A percentile compares a stretch with the other conserved stretches of the same genome.
Conservation (phyloP, 2,329 filamentous ascomycete genomes). For the Thielaviopsis populi region DNA sequence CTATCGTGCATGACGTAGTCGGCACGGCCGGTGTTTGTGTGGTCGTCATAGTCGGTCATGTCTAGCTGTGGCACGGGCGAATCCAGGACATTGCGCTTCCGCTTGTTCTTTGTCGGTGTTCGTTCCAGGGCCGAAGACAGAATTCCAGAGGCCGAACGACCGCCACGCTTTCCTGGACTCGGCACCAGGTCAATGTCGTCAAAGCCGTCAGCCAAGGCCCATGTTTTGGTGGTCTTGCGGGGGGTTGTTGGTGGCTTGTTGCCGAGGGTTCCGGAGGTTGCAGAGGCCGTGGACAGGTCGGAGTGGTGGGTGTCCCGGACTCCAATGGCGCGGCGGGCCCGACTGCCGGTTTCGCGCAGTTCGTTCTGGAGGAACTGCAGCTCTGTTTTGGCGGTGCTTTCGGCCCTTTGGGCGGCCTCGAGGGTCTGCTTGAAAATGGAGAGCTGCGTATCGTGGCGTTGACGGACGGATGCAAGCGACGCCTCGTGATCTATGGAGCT, state of each 20-base stretch:
- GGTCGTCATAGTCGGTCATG: slow-evolving; percentile 23
- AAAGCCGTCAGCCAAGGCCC: slow-evolving; percentile 58
- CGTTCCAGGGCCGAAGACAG: slow-evolving; percentile 18
- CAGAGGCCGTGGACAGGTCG: background rate
- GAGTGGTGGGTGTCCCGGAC: slow-evolving; percentile 25
- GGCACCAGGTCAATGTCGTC: slow-evolving; percentile 47
- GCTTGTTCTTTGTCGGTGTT: slow-evolving; percentile 53
- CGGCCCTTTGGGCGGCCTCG: slow-evolving; percentile 44
- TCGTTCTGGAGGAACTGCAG: slow-evolving; percentile 61
- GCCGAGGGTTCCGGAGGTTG: background rate
- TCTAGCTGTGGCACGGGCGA: slow-evolving; percentile 43
- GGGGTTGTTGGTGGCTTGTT: slow-evolving; percentile 38
- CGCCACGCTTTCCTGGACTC: slow-evolving; percentile 36
- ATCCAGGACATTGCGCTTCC: slow-evolving; percentile 50
- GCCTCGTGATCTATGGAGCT: slow-evolving; percentile 46
- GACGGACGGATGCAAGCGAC: slow-evolving; percentile 45
- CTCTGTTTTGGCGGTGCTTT: slow-evolving; percentile 41
- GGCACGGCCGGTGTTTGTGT: background rate
- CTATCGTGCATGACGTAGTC: background rate
- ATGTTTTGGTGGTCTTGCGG: slow-evolving; percentile 40
- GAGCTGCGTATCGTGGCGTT: slow-evolving; percentile 47
- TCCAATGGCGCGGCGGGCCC: slow-evolving; percentile 14
- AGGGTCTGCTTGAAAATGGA: slow-evolving; percentile 29
- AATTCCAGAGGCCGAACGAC: background rate
- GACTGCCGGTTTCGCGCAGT: slow-evolving; percentile 40